Evolutionary conservation across 257 asterid genomes (phyloP).

Genomic region (Solanum sparsipilum): DNA sequence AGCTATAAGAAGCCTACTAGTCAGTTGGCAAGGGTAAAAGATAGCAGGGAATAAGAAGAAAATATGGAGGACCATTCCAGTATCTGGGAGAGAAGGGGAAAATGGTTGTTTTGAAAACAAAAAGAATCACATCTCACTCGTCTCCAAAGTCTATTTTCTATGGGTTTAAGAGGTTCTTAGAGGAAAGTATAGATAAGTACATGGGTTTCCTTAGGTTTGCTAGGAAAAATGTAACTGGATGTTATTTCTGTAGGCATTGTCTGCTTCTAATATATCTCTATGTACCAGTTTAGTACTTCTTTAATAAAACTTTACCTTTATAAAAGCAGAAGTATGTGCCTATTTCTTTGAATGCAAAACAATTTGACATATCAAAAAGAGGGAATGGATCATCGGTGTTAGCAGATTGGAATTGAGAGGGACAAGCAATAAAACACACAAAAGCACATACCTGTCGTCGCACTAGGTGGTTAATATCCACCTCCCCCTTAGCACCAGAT

Average conservation of each 20-base stretch:
- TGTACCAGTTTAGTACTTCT: neutral
- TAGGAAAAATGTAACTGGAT: neutral
- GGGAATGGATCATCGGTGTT: neutral
- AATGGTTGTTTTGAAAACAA: neutral
- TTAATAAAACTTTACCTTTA: neutral
- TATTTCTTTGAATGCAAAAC: neutral
- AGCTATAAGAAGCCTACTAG: neutral
- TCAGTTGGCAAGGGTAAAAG: neutral
- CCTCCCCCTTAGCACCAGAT: constrained; percentile 87
- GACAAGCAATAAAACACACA: neutral
- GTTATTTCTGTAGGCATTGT: neutral
- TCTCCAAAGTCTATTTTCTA: neutral
- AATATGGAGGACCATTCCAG: neutral
- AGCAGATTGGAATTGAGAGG: neutral
- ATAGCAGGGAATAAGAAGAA: neutral
- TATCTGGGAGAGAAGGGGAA: neutral
- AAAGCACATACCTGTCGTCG: constrained; percentile 67
- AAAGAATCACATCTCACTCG: neutral
- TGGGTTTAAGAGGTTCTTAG: neutral
- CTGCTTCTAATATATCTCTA: neutral
- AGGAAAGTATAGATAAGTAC: neutral
- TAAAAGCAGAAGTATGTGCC: neutral
- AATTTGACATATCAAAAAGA: neutral
- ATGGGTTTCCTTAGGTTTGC: neutral
- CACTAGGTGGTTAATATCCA: constrained; percentile 90